Evolutionary conservation across 352 stramenopile species (phyloP), one percentile per base, ranked within the genome.

Genomic region (Stephanocyclus meneghinianus): DNA sequence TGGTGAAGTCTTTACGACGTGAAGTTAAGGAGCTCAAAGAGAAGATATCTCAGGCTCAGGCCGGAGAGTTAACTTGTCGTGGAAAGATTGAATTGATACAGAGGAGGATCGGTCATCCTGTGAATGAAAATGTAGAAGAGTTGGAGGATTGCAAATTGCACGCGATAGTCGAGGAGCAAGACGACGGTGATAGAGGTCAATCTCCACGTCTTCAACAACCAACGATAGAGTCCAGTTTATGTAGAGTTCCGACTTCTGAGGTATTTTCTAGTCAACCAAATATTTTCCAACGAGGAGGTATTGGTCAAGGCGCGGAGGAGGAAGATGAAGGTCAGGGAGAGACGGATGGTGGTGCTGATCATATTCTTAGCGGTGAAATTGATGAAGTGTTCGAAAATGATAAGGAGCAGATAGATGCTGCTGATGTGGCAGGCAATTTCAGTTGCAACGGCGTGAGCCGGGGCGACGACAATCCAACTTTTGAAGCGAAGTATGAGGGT

Each of bases 11-110:
- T 11, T 66, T 92, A 2, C 79, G 76, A n/a, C 80, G 90, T 44
- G 80, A 91, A 75, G 35, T 91, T 0, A 81, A 84, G 21, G 84
- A 90, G 40, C 30, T 90, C 26, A 81, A 92, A 71, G 85, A 78
- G 67, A 74, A 85, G 35, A 55, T 90, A 18, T 63, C 29, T 13
- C 72, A 87, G 71, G 71, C 74, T 29, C 26, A 40, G 78, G 73
- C 44, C 32, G 76, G 62, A 18, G 81, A 87, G 44, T 65, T 68
- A 0, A 62, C 63, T 16, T 92, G 83, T 80, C 71, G 77, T 21
- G 74, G 77, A n/a, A 89, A 90, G 59, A 90, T 90, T 18, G 76
- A 74, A 55, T 64, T 88, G 51, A 85, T 92, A 44, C 68, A 83
- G 26, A 64, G 63, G 59, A 62, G 35, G 40, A 78, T 78, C 48